phyloP scores from a whole-genome alignment of 2,329 filamentous ascomycete genomes.

The Apiospora arundinis region DNA sequence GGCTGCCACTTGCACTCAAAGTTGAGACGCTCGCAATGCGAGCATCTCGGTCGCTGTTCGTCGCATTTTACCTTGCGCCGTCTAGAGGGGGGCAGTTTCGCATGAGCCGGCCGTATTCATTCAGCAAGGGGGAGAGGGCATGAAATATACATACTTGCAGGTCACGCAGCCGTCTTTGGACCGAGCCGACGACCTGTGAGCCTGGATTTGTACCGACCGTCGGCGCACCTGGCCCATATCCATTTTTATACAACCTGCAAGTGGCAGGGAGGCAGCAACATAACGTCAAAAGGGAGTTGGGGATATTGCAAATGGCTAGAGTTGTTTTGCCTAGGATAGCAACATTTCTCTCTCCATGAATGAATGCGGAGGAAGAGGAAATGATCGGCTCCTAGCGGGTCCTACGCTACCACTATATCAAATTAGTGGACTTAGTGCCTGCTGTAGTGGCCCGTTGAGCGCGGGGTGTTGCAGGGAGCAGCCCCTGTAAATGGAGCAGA shows the following conservation, averaged over 20 bases:
- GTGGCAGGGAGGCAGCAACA: neutral
- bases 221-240: neutral
- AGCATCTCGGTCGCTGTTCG: slow-evolving; percentile 58
- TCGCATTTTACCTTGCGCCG: slow-evolving; percentile 62
- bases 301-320: too few species aligned
- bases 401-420: too few species aligned
- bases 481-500: too few species aligned
- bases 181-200: slow-evolving; percentile 27
- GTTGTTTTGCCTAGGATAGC: too few species aligned
- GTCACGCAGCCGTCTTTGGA: slow-evolving; percentile 53
- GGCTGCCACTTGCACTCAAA: slow-evolving; percentile 56
- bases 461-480: too few species aligned
- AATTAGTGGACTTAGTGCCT: too few species aligned
- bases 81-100: slow-evolving; percentile 43
- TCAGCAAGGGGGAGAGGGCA: neutral
- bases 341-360: too few species aligned
- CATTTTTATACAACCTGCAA: neutral
- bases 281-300: neutral
- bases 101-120: neutral
- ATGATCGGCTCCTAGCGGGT: too few species aligned
- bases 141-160: slow-evolving; percentile 46
- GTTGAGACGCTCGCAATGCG: slow-evolving; percentile 59
- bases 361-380: too few species aligned
- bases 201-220: neutral
- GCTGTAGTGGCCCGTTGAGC: too few species aligned